Base-by-base conservation (phyloP, 306 rosid genomes). In the Macrotyloma uniflorum region DNA sequence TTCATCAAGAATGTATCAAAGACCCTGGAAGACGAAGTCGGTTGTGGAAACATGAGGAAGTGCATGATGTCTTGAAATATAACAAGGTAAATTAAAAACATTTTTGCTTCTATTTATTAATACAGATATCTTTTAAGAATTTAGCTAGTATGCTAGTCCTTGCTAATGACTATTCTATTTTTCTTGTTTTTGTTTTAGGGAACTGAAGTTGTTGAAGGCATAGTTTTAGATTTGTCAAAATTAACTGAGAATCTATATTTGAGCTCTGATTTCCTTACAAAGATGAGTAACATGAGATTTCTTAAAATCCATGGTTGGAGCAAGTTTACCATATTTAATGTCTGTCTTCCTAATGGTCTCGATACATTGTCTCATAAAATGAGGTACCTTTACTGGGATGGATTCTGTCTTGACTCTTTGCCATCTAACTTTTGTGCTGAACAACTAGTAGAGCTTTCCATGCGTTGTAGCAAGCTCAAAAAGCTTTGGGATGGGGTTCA, bases 361-460 rank as follows among this genome's bases (percentile, higher is more conserved):
- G 33, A 24, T 15, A 12, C 35, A 11, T 5, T 57, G 33, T 24
- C 64, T 24, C 13, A 11, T 11, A 57, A 57, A 57, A 1, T 57
- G 35, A 57, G 64, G 18, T 57, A 24, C 35, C 35, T 57, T 23
- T 28, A 57, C 1, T 57, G 33, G 64, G 35, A 57, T 57, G 35
- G 64, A 57, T 57, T 57, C 8, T 10, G 64, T 24, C 64, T 57
- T 24, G 35, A 57, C n/a, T 57, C 64, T 9, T 23, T 57, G 64
- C 64, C 64, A 12, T 24, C 64, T 57, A 23, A 12, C n/a, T 78
- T 68, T 57, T 13, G 62, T 55, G 61, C 70, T 20, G 70, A 78
- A 59, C 22, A 26, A 32, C 82, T 78, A 30, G 46, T 32, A 2
- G 61, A 42, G 28, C 61, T 55, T 55, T 23, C n/a, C 63, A 55